Evolutionary conservation across 495 filamentous ascomycete genomes (phyloP), one percentile per base, ranked within the genome.

Genomic region (Xylaria venustula): DNA sequence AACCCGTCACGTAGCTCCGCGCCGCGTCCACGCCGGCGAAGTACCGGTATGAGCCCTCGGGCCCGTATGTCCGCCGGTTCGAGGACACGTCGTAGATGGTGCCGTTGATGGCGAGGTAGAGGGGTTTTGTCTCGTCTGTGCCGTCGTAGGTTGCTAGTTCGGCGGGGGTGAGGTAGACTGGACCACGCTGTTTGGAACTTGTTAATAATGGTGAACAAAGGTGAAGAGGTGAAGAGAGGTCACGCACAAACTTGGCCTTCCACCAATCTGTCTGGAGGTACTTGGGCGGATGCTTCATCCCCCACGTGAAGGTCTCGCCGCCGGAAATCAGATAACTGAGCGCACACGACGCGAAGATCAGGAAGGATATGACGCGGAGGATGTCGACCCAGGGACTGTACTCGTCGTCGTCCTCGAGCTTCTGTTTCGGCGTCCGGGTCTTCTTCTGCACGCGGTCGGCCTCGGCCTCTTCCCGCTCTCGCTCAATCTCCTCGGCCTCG

Each of bases 1-100:
- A 99, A 2, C 90, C 91, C n/a, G 94, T 97, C n/a, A 99, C 86
- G 75, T 91, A 99, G 3, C 89, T 90, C 26, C 94, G 88, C 2
- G 90, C 85, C 7, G 94, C 94, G 74, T 99, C 94, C 17, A 80
- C 79, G 30, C 94, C 94, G 0, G 91, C 81, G 74, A 99, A 97
- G 77, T 90, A 89, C 53, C 85, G 80, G 81, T 99, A 99, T 46
- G 82, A 83, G 2, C 94, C 95, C 17, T 91, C 93, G 0, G 92
- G 91, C 1, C 94, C 93, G 82, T 99, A 98, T 64, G 88, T 86
- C 19, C 77, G 74, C 0, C 80, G 85, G 62, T 88, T 89, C 6
- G 83, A 77, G 12, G 88, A 87, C 36, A 99, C 95, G 73, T 99
- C 94, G 83, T 91, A 98, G 79, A 99, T 90, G 60, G 84, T 88